Conservation (phyloP, 768 basidiomycete species). For the Boletus edulis region DNA sequence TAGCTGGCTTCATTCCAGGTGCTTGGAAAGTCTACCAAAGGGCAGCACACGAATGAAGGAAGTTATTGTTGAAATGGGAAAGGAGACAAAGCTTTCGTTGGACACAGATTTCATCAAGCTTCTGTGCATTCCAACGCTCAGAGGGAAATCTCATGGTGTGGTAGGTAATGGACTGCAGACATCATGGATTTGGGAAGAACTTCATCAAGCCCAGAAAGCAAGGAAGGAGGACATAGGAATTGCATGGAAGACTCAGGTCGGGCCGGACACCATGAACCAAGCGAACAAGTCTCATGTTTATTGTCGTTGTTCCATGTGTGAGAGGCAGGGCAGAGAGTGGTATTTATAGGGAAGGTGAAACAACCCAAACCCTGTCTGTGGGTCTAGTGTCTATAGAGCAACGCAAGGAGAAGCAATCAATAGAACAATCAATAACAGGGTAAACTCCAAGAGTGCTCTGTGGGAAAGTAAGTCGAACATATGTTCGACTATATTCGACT, state of each 20-base stretch:
- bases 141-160: background rate
- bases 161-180: background rate
- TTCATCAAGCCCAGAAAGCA: background rate
- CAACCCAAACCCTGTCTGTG: too few species aligned
- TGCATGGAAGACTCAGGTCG: background rate
- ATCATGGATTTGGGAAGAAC: background rate
- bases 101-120: background rate
- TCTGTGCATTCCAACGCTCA: background rate
- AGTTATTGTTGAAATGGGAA: background rate
- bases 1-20: background rate
- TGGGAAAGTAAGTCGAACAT: too few species aligned
- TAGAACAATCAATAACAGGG: too few species aligned
- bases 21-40: background rate
- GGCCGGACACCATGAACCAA: background rate
- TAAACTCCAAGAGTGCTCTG: too few species aligned
- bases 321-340: background rate
- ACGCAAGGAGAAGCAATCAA: too few species aligned
- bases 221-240: background rate
- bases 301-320: background rate
- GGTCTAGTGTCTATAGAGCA: too few species aligned
- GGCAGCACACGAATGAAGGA: background rate
- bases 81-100: background rate
- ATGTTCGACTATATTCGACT: too few species aligned
- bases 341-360: background rate
- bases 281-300: background rate